Percentiles rank a stretch among this genome's conserved stretches.
Evolutionary conservation across 2,329 filamentous ascomycete species (phyloP).

Genomic region (Xylariaceae sp.): DNA sequence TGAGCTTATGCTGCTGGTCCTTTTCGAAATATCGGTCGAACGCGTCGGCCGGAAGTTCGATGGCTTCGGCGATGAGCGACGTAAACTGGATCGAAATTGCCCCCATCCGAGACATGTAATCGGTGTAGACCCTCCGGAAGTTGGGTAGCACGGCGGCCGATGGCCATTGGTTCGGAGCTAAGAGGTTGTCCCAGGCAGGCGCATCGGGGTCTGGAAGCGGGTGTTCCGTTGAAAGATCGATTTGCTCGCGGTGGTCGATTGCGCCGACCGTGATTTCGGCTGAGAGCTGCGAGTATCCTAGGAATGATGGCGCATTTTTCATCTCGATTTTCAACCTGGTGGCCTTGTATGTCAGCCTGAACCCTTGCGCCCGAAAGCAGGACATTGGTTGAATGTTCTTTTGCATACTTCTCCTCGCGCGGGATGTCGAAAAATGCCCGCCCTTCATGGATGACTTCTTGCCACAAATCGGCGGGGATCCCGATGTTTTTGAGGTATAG

Average conservation of each 20-base stretch:
- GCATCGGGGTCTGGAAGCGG: slow-evolving; percentile 54
- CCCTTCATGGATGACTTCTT: slow-evolving; percentile 61
- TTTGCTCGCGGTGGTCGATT: slow-evolving; percentile 77
- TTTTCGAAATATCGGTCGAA: slow-evolving; percentile 76
- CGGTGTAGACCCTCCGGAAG: slow-evolving; percentile 63
- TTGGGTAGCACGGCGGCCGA: slow-evolving; percentile 53
- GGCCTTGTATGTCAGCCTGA: neutral
- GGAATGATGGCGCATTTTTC: slow-evolving; percentile 67
- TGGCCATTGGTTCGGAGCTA: slow-evolving; percentile 79
- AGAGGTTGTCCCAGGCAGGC: slow-evolving; percentile 68
- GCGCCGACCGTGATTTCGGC: slow-evolving; percentile 68
- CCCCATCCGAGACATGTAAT: slow-evolving; percentile 74
- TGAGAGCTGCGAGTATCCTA: slow-evolving; percentile 61
- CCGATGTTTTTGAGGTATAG: slow-evolving; percentile 78
- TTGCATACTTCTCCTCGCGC: slow-evolving; percentile 61
- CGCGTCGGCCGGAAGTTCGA: slow-evolving; percentile 61
- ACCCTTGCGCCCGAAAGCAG: neutral
- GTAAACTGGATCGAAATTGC: slow-evolving; percentile 68
- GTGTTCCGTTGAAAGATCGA: slow-evolving; percentile 79
- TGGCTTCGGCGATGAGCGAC: slow-evolving; percentile 75
- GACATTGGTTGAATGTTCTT: neutral
- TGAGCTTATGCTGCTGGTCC: slow-evolving; percentile 75
- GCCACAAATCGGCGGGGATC: slow-evolving; percentile 59
- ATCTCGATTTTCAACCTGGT: slow-evolving; percentile 60
- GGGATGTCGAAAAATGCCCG: slow-evolving; percentile 73